Percentiles rank a stretch among this genome's conserved stretches.
Evolutionary conservation across 2,329 filamentous ascomycete genomes (phyloP).

Genomic region (Sporothrix humicola): DNA sequence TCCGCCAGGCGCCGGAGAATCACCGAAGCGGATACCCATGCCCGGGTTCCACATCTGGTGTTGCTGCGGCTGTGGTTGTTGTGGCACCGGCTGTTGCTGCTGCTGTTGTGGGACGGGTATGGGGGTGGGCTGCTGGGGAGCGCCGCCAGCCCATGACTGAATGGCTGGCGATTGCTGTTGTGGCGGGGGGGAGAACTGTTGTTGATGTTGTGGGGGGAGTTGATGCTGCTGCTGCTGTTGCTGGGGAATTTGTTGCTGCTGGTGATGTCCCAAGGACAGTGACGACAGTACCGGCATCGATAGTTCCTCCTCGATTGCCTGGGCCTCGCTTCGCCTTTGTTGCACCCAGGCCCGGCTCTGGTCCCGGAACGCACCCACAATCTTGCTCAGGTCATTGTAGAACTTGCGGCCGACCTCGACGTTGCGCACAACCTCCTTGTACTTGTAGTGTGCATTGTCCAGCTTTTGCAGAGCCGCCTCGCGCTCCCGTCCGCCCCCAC

Average conservation of each 20-base stretch:
- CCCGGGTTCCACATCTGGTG: conserved; percentile 74
- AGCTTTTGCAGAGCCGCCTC: conserved; percentile 86
- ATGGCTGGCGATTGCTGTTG: conserved; percentile 52
- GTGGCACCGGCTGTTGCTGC: conserved; percentile 4
- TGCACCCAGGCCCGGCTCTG: conserved; percentile 77
- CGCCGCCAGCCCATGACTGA: conserved; percentile 61
- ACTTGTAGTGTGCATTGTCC: conserved; percentile 91
- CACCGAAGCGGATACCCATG: conserved; percentile 79
- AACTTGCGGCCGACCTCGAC: conserved; percentile 92
- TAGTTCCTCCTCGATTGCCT: conserved; percentile 73
- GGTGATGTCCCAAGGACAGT: conserved; percentile 45
- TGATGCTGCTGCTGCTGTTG: conserved; percentile 40
- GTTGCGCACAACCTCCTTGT: conserved; percentile 93
- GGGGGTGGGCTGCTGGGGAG: conserved; percentile 59
- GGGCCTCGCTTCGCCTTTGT: conserved; percentile 79
- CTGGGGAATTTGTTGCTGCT: conserved; percentile 17
- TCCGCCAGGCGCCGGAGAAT: conserved; percentile 44
- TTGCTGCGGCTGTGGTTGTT: conserved; percentile 32
- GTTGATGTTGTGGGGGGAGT: neutral
- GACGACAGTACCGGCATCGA: conserved; percentile 58
- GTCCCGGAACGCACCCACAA: conserved; percentile 82
- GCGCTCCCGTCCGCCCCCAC: conserved; percentile 66
- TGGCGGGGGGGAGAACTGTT: conserved; percentile 30
- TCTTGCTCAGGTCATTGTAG: conserved; percentile 92
- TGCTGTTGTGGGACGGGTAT: conserved; percentile 21